Evolutionary conservation across 2,329 filamentous ascomycete genomes (phyloP).

Genomic region (Stagonosporopsis rhizophila): DNA sequence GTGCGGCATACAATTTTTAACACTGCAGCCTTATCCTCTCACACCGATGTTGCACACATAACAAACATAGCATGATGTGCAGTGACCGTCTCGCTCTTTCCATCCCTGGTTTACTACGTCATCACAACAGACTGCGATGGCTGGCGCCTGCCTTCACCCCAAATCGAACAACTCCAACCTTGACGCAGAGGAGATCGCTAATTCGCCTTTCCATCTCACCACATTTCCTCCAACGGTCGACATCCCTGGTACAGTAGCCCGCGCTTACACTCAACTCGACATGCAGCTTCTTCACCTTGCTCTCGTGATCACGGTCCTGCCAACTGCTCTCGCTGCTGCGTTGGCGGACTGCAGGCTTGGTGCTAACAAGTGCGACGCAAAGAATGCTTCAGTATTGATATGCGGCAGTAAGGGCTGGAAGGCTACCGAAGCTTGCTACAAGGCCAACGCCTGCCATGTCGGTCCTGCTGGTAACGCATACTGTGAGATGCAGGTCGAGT

Average conservation of each 20-base stretch:
- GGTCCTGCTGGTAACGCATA: conserved; percentile 6
- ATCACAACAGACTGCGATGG: background rate
- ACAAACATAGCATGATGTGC: background rate
- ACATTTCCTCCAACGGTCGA: background rate
- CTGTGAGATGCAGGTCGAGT: conserved; percentile 3
- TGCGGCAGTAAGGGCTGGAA: conserved; percentile 3
- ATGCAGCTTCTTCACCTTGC: background rate
- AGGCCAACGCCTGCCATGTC: background rate
- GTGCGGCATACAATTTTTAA: background rate
- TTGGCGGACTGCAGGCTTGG: background rate
- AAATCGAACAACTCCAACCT: background rate
- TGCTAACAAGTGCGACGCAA: conserved; percentile 8
- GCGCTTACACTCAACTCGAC: background rate
- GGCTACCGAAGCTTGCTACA: background rate
- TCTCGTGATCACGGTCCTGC: background rate
- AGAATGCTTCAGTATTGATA: background rate
- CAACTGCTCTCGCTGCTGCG: background rate
- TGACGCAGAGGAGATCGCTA: background rate
- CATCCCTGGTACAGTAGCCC: background rate
- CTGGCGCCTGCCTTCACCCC: background rate
- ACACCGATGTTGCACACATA: background rate
- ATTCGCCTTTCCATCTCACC: background rate
- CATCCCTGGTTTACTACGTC: background rate
- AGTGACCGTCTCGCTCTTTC: background rate
- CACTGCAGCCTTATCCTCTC: background rate